phyloP scores from a whole-genome alignment of 2,329 filamentous ascomycete species.

The Truncatella angustata region DNA sequence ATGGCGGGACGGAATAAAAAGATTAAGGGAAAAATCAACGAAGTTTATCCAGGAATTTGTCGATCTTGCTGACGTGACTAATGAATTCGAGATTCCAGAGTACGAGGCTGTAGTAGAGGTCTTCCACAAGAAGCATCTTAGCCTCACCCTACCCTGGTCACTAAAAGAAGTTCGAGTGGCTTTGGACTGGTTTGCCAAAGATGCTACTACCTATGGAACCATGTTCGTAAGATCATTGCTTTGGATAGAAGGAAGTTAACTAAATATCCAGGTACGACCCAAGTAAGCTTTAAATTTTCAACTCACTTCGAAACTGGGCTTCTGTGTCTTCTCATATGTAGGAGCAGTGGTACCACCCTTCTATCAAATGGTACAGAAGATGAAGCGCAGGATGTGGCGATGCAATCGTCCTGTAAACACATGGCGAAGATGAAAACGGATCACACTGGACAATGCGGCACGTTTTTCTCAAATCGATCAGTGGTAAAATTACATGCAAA shows the following conservation, averaged over 20 bases:
- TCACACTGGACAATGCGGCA: conserved; percentile 31
- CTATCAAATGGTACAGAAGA: conserved; percentile 34
- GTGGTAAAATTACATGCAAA: too few species aligned
- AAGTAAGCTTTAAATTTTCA: conserved; percentile 16
- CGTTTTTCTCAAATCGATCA: conserved; percentile 35
- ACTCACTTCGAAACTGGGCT: conserved; percentile 16
- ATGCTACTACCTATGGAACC: conserved; percentile 29
- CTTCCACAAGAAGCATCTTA: conserved; percentile 30
- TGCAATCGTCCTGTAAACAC: conserved; percentile 32
- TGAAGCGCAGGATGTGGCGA: conserved; percentile 31
- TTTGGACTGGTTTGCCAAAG: conserved; percentile 28
- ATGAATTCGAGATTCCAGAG: conserved; percentile 26
- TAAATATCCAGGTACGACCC: conserved; percentile 16
- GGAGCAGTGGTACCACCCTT: conserved; percentile 27
- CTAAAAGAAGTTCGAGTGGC: conserved; percentile 30
- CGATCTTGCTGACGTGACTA: conserved; percentile 20
- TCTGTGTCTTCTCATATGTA: conserved; percentile 20
- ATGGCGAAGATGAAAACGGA: conserved; percentile 35
- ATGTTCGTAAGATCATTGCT: conserved; percentile 25
- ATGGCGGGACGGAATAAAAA: conserved; percentile 17
- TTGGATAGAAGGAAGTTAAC: background rate
- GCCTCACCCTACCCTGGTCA: conserved; percentile 26
- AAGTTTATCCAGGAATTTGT: conserved; percentile 19
- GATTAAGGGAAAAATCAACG: conserved; percentile 19
- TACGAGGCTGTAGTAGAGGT: conserved; percentile 29